A percentile compares a stretch with the other conserved stretches of the same genome.
phyloP scores from a whole-genome alignment of 495 filamentous ascomycete genomes.

The Podospora didyma region DNA sequence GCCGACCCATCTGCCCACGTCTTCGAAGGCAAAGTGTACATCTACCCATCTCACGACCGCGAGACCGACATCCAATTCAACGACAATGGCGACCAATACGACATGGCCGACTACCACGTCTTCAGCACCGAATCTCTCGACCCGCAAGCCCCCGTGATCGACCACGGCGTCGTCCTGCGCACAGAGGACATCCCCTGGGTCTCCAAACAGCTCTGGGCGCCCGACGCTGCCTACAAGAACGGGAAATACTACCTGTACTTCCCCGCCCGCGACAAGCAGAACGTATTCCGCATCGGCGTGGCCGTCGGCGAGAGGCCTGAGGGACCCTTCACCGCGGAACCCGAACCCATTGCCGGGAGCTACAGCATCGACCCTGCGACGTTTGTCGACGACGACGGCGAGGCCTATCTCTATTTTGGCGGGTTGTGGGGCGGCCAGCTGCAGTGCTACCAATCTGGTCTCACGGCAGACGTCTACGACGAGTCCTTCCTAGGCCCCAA shows the following conservation, averaged over 20 bases:
- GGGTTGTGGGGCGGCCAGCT: constrained; percentile 72
- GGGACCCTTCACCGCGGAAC: constrained; percentile 55
- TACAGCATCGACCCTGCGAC: constrained; percentile 62
- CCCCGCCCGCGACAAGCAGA: constrained; percentile 55
- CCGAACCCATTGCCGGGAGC: constrained; percentile 55
- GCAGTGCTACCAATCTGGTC: constrained; percentile 45
- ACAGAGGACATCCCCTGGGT: constrained; percentile 59
- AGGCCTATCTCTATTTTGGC: constrained; percentile 61
- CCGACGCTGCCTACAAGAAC: constrained; percentile 55
- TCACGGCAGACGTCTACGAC: constrained; percentile 42
- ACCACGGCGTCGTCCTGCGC: constrained; percentile 57
- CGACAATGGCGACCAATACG: constrained; percentile 80
- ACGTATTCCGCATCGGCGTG: constrained; percentile 63
- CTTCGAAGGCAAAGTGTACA: constrained; percentile 58
- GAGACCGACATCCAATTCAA: constrained; percentile 60
- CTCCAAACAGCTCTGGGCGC: constrained; percentile 61
- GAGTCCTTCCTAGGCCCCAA: constrained; percentile 41
- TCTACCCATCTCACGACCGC: constrained; percentile 65
- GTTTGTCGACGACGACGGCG: constrained; percentile 58
- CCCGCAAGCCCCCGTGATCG: constrained; percentile 45
- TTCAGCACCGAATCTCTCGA: constrained; percentile 49
- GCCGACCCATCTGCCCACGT: constrained; percentile 66
- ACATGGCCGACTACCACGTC: constrained; percentile 71
- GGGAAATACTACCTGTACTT: constrained; percentile 65
- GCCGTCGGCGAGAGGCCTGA: constrained; percentile 50